Base-by-base conservation (phyloP, 768 basidiomycete genomes). In the Termitomyces sp. region DNA sequence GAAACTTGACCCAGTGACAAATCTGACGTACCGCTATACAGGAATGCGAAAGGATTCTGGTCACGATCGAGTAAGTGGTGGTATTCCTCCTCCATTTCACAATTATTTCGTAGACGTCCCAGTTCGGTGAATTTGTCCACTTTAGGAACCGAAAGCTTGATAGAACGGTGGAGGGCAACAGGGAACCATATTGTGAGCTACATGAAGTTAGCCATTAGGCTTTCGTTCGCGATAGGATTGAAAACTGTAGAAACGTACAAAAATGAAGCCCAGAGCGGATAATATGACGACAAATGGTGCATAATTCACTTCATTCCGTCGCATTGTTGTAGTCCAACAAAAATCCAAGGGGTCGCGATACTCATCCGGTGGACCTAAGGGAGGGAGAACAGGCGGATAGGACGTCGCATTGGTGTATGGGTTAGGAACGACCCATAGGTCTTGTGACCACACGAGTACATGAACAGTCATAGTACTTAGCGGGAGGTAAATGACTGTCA, bases 281-380 rank as follows among this genome's bases (percentile, higher is more conserved):
- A 87, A 64, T n/a, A 84, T 76, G 5, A 92, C 70, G 19, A 89
- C 67, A 4, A 82, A 62, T 25, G 84, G 85, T 0, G 89, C 88
- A 61, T 78, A 86, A 66, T 91, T 92, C 58, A 89, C 71, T 65
- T 85, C 76, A 58, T 87, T 83, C 38, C 77, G 75, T 54, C 80
- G 78, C 86, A 90, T 87, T 0, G 88, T 90, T 0, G 90, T 91
- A 4, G 86, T 89, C 74, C 82, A 92, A 68, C 88, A 91, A 61
- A 89, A 89, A 67, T 90, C 86, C 49, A 86, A 63, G 3, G 87
- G 79, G 58, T 82, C 80, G 41, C 82, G 81, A 66, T 73, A 88
- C 62, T 82, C 76, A 53, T 73, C 75, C 0, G 80, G 21, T 11
- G 85, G 81, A 0, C 87, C 87, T 16, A 89, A 68, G 2, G 82